Base-by-base conservation (phyloP, 495 filamentous ascomycete species). In the Aspergillus bertholletiae region DNA sequence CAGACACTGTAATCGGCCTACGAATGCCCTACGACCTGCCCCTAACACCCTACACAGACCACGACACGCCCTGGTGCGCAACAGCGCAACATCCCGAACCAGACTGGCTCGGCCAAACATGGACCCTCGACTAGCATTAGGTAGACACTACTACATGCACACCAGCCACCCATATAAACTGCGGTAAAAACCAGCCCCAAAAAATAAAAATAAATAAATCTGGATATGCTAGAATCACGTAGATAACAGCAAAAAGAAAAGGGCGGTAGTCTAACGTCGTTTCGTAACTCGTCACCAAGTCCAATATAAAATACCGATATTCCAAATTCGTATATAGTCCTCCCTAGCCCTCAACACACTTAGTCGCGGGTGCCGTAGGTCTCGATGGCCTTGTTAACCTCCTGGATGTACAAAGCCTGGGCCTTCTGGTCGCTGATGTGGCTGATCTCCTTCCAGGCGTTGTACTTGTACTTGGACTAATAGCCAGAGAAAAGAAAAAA, bases 11-110 rank as follows among this genome's bases (percentile, higher is more conserved):
- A 7, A 81, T 95, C 17, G 88, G 87, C 0, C 74, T 92, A 35
- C 77, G 91, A 11, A 85, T 96, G 79, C 88, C 92, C 23, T 97
- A 97, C 72, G 85, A 85, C 65, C 70, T 96, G 3, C 92, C 92
- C 0, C 67, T 95, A 20, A 77, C 80, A 27, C 75, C 72, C 21
- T 96, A 96, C 62, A 71, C 54, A 0, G 46, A 65, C 6, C 67
- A 70, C 5, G 89, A 96, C 56, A 73, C 76, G 23, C 91, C 91
- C 8, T 97, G 92, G 92, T 89, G 85, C 54, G 86, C 88, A 4
- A 87, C 82, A n/a, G 71, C 63, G 18, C 69, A 51, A 15, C 78
- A 91, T 64, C 57, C 53, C 2, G 81, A 85, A 62, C 81, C 81
- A 6, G 92, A 96, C 69, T 86, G 86, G 79, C 78, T 75, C 61